phyloP scores from a whole-genome alignment of 305 asterid genomes.

The Fraxinus latifolia region DNA sequence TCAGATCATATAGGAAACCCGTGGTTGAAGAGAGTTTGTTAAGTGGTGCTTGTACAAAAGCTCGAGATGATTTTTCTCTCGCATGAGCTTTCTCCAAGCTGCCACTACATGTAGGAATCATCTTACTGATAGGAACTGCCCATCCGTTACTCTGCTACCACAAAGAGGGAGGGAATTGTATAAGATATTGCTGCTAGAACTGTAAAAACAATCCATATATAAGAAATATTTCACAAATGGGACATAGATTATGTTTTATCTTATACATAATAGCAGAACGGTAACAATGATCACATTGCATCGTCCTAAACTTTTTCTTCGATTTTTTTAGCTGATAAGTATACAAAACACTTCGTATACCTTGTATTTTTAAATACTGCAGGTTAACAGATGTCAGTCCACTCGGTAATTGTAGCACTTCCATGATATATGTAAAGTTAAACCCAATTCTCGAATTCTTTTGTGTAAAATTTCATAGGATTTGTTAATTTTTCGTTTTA shows the following conservation, averaged over 20 bases:
- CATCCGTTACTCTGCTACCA: constrained; percentile 14
- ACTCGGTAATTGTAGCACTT: not conserved
- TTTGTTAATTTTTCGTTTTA: not conserved
- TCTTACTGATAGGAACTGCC: constrained; percentile 17
- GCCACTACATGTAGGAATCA: constrained; percentile 20
- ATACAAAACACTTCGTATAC: not conserved
- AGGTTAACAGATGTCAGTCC: not conserved
- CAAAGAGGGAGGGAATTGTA: not conserved
- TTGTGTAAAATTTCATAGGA: not conserved
- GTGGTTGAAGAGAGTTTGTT: constrained; percentile 17
- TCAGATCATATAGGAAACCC: constrained; percentile 32
- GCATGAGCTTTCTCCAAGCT: not conserved
- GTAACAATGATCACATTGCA: not conserved
- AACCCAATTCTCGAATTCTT: not conserved
- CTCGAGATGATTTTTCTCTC: constrained; percentile 6
- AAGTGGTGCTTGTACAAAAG: constrained; percentile 18
- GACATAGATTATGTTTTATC: not conserved
- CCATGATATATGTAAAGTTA: not conserved
- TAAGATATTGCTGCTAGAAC: not conserved
- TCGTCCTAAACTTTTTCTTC: not conserved
- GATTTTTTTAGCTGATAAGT: not conserved
- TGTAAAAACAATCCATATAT: not conserved
- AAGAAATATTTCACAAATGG: not conserved
- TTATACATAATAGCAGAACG: not conserved
- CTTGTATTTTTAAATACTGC: no score